Conservation (phyloP, 164 flowering plant genomes). For the Vitis rupestris region DNA sequence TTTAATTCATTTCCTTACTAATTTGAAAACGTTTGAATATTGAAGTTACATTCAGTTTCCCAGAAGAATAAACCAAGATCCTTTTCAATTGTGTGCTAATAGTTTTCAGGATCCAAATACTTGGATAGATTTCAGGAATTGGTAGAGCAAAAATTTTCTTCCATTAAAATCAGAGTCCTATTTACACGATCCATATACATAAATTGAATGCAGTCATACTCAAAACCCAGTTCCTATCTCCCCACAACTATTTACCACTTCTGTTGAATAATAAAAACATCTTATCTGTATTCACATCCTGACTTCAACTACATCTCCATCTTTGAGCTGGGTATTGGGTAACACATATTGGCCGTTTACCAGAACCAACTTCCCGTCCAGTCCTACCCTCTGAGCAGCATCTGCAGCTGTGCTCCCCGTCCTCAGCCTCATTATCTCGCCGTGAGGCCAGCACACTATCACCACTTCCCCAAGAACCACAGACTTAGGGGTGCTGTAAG, state of each 20-base stretch:
- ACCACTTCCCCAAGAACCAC: constrained; percentile 66
- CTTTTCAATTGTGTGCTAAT: no score
- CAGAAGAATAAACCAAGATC: no score
- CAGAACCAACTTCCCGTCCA: constrained; percentile 74
- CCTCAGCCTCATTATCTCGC: constrained; percentile 76
- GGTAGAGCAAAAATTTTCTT: no score
- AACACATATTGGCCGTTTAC: constrained; percentile 74
- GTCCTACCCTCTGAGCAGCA: constrained; percentile 78
- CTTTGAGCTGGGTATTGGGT: constrained; percentile 75
- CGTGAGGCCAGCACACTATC: constrained; percentile 82
- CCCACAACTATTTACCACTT: no score
- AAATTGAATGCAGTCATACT: background rate
- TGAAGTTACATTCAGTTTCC: no score
- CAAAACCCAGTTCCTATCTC: background rate
- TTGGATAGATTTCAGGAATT: no score
- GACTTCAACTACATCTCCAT: constrained; percentile 92
- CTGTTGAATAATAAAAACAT: no score
- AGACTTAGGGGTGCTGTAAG: constrained; percentile 18
- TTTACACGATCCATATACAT: no score
- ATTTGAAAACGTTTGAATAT: no score
- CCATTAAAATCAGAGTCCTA: no score
- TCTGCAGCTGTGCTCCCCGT: constrained; percentile 94
- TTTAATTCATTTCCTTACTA: no score
- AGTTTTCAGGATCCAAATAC: no score
- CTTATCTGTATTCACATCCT: constrained; percentile 26